These are phyloP conservation scores for Fraxinus albicans DNA, from an alignment of 305 asterid species.

Conservation along the genomic window DNA sequence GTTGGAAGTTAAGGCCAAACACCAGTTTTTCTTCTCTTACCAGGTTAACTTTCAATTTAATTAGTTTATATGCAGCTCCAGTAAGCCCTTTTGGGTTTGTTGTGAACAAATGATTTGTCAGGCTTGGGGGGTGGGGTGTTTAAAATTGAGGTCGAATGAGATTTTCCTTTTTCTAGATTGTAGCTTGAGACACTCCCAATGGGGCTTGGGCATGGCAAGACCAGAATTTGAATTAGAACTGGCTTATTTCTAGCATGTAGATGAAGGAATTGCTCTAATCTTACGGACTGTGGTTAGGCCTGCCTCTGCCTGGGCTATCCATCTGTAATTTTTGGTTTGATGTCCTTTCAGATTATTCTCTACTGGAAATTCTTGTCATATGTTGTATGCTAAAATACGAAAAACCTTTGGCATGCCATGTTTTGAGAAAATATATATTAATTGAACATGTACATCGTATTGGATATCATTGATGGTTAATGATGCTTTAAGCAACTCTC, in stretches of 20 bases:
- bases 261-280: background rate
- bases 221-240: background rate
- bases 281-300: background rate
- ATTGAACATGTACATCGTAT: background rate
- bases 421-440: background rate
- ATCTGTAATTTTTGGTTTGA: background rate
- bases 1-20: background rate
- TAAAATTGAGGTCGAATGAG: slow-evolving; percentile 1
- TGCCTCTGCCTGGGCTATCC: background rate
- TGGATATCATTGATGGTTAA: background rate
- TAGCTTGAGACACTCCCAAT: background rate
- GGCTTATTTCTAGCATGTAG: background rate
- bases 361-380: background rate
- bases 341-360: background rate
- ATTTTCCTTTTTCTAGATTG: background rate
- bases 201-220: background rate
- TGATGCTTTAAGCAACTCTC: background rate
- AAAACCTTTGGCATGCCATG: background rate
- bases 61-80: background rate
- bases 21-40: background rate
- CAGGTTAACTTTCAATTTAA: background rate
- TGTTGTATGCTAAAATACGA: background rate
- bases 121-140: background rate
- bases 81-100: background rate
- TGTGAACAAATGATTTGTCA: background rate